Percentiles rank a stretch among this genome's conserved stretches.
Evolutionary conservation across 805 yeast species (phyloP).

Genomic region (Phaffomyces antillensis): DNA sequence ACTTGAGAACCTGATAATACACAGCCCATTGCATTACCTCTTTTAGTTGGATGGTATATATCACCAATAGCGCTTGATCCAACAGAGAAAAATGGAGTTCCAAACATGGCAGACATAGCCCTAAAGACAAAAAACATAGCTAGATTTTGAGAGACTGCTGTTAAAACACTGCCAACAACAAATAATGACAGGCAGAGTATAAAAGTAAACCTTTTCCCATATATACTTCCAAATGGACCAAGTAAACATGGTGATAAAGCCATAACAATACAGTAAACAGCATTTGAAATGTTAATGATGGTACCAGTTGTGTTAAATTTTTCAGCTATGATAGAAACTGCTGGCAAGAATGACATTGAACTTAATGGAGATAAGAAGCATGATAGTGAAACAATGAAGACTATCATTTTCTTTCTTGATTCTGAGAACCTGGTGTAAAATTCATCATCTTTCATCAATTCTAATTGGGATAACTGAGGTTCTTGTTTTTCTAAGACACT

Average conservation of each 20-base stretch:
- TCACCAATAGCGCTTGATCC: constrained; percentile 49
- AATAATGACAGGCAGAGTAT: constrained; percentile 32
- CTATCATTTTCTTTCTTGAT: constrained; percentile 17
- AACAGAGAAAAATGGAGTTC: constrained; percentile 47
- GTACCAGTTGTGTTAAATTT: constrained; percentile 39
- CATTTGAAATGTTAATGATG: constrained; percentile 41
- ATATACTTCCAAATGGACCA: constrained; percentile 44
- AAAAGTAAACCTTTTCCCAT: constrained; percentile 42
- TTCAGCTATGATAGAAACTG: constrained; percentile 40
- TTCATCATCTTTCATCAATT: constrained; percentile 13
- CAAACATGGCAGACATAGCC: constrained; percentile 43
- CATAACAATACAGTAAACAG: constrained; percentile 44
- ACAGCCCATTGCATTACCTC: constrained; percentile 47
- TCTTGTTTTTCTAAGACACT: background rate
- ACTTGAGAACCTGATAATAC: constrained; percentile 43
- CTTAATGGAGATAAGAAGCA: constrained; percentile 40
- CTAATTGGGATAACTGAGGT: background rate
- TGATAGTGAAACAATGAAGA: constrained; percentile 28
- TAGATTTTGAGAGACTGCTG: constrained; percentile 42
- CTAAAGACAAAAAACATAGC: constrained; percentile 50
- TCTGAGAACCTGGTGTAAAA: constrained; percentile 16
- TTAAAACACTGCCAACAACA: constrained; percentile 24
- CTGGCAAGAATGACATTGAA: constrained; percentile 41
- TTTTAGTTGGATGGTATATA: constrained; percentile 37
- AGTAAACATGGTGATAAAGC: constrained; percentile 44